phyloP scores from a whole-genome alignment of 495 filamentous ascomycete genomes.

The Penicillium egyptiacum region DNA sequence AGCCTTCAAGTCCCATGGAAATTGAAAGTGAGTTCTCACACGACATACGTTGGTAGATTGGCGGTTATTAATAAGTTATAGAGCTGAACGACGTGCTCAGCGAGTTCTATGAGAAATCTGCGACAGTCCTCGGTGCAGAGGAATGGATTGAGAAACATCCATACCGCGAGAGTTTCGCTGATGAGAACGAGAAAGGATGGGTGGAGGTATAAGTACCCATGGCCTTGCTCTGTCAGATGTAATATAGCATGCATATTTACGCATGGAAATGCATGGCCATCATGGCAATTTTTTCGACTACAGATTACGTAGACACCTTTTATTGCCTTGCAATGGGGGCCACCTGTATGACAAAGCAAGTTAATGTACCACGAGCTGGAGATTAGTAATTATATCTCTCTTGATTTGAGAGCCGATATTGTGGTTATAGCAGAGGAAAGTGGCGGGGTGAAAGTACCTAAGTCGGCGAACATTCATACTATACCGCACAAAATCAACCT shows the following conservation, averaged over 20 bases:
- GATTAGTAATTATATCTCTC: not conserved
- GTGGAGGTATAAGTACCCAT: not conserved
- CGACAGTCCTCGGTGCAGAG: slow-evolving; percentile 1
- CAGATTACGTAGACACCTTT: not conserved
- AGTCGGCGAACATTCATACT: not conserved
- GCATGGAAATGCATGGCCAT: not conserved
- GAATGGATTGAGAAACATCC: slow-evolving; percentile 13
- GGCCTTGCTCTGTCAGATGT: not conserved
- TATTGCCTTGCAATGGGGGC: not conserved
- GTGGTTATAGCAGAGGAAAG: not conserved
- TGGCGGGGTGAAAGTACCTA: not conserved
- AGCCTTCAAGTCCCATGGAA: slow-evolving; percentile 5
- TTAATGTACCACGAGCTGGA: not conserved
- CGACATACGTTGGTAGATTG: not conserved
- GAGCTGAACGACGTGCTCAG: slow-evolving; percentile 5
- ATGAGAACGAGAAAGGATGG: slow-evolving; percentile 9
- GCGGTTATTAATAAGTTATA: not conserved
- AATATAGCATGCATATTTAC: too few species aligned
- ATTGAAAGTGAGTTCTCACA: slow-evolving; percentile 4
- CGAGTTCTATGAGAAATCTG: slow-evolving; percentile 11
- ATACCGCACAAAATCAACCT: not conserved
- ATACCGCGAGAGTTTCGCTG: slow-evolving; percentile 8
- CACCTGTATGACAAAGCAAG: not conserved
- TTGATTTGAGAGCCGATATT: not conserved
- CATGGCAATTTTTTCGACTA: not conserved